Base-by-base conservation (phyloP, 352 stramenopile genomes). In the Globisporangium radiosum region DNA sequence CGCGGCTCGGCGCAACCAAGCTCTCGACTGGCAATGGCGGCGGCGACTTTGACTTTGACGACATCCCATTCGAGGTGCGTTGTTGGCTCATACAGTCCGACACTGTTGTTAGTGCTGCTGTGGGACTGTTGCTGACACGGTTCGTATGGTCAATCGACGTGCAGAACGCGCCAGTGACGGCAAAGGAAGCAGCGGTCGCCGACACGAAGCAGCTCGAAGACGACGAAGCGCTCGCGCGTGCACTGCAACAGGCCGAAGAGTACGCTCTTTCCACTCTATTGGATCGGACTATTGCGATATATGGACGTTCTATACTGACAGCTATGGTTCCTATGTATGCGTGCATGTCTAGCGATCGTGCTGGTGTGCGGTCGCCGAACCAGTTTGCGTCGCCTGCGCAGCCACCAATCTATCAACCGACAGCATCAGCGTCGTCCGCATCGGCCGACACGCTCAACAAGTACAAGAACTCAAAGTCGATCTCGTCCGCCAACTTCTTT, bases 401-500 rank as follows among this genome's bases (percentile, higher is more conserved):
- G 58, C 43, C 56, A 4, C 52, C 59, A 47, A 54, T 33, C 25
- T 33, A 33, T 33, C 25, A 33, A 33, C 25, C 25, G 25, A 33
- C 54, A 39, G 39, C 53, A 15, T 25, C 59, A 17, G 5, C 59
- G 25, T 50, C 53, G 25, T 50, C 53, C 43, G 45, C 70, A 3
- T 48, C 64, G 4, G 52, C 73, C 1, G 80, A 78, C n/a, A 90
- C 76, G n/a, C 63, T 95, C 51, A 71, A 96, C 71, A 96, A 96
- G 65, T 96, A 95, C 73, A 95, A 95, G 67, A 96, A 96, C 53
- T 83, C 86, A 62, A 96, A 96, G 64, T 93, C 84, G 2, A 96
- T 96, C 54, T 95, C 85, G 19, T 96, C 87, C 8, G 86, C 90
- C 59, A 94, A 96, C 43, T 95, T 94, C 61, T 96, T 96, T 59